These are phyloP conservation scores for Ophidiomyces ophidiicola DNA, from an alignment of 2,329 filamentous ascomycete species.

Conservation along the genomic window DNA sequence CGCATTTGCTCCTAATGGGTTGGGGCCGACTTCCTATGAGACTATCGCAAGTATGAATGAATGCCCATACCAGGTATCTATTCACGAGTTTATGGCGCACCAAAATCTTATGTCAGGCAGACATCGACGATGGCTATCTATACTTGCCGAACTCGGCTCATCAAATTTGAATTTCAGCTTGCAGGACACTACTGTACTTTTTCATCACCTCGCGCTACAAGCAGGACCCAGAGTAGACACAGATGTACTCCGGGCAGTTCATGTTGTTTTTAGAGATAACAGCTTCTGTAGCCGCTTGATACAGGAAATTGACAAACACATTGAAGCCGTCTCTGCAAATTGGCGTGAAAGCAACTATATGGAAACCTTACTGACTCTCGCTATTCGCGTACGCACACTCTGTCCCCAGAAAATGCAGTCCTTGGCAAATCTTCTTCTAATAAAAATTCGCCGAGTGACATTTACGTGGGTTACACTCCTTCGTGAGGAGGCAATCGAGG, in stretches of 20 bases:
- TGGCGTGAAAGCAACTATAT: constrained; percentile 50
- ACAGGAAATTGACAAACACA: constrained; percentile 36
- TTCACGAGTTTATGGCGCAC: constrained; percentile 40
- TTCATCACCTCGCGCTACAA: constrained; percentile 44
- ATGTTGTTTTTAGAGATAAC: constrained; percentile 40
- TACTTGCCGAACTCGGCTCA: constrained; percentile 41
- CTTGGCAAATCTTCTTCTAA: constrained; percentile 27
- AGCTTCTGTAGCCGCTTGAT: constrained; percentile 40
- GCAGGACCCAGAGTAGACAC: constrained; percentile 37
- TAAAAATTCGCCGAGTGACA: constrained; percentile 33
- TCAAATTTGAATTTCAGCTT: constrained; percentile 49
- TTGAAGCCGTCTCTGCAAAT: constrained; percentile 40
- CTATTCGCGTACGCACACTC: constrained; percentile 31
- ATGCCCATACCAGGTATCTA: constrained; percentile 36
- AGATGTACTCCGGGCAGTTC: constrained; percentile 35
- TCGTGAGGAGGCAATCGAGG: constrained; percentile 34
- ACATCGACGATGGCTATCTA: constrained; percentile 35
- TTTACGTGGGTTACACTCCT: constrained; percentile 41
- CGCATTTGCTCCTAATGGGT: constrained; percentile 4
- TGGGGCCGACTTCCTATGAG: constrained; percentile 34
- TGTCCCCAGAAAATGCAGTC: constrained; percentile 14
- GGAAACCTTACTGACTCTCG: constrained; percentile 44
- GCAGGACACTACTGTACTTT: constrained; percentile 37
- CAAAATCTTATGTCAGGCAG: constrained; percentile 35
- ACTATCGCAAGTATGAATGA: constrained; percentile 35